Conservation (phyloP, 768 basidiomycete genomes). For the Termitomyces sp. region DNA sequence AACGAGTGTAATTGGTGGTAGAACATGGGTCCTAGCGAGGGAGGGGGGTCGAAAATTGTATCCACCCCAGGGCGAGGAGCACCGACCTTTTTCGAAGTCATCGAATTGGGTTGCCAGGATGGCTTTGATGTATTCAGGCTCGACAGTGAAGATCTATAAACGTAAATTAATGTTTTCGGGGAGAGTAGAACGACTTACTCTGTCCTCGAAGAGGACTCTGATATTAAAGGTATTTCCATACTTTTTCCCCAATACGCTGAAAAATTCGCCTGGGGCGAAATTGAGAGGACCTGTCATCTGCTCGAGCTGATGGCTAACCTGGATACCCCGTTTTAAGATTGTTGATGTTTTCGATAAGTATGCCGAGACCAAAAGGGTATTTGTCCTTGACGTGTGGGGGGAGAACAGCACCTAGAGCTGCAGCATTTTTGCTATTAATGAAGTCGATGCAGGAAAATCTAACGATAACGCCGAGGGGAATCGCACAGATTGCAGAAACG, state of each 20-base stretch:
- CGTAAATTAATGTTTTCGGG: not conserved
- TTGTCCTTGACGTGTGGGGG: slow-evolving; percentile 24
- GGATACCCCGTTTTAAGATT: slow-evolving; percentile 26
- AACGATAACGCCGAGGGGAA: slow-evolving; percentile 11
- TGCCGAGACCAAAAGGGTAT: slow-evolving; percentile 19
- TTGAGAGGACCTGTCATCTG: not conserved
- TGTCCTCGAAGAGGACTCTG: slow-evolving; percentile 23
- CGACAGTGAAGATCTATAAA: slow-evolving; percentile 33
- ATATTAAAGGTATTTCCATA: slow-evolving; percentile 22
- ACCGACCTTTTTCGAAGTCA: slow-evolving; percentile 37
- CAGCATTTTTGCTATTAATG: slow-evolving; percentile 20
- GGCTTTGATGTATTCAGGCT: slow-evolving; percentile 45
- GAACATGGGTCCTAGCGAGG: slow-evolving; percentile 19
- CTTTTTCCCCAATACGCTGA: slow-evolving; percentile 18
- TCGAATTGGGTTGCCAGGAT: slow-evolving; percentile 44
- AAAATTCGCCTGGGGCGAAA: slow-evolving; percentile 20
- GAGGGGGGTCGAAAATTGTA: not conserved
- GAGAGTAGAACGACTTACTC: slow-evolving; percentile 16
- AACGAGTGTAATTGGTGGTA: slow-evolving; percentile 26
- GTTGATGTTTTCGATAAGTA: slow-evolving; percentile 15
- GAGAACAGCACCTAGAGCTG: slow-evolving; percentile 25
- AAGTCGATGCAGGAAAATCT: slow-evolving; percentile 17
- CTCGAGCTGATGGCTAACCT: slow-evolving; percentile 17
- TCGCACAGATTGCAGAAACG: slow-evolving; percentile 3
- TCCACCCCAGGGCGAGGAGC: not conserved